Evolutionary conservation across 202 grass and related monocot genomes (phyloP).

Genomic region (Carex sylvatica): DNA sequence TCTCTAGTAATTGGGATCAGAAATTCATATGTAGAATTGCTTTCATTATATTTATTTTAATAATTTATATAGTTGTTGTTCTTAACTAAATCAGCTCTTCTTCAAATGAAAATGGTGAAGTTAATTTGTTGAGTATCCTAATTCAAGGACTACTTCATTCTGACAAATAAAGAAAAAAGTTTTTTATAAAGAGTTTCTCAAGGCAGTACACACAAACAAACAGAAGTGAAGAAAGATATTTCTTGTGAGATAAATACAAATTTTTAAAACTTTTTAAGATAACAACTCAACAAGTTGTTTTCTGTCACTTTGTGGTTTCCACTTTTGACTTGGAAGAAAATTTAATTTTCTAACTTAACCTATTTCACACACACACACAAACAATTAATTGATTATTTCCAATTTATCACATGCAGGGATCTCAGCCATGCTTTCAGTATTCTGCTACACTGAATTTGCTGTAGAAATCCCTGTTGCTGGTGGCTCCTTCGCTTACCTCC

Average conservation of each 20-base stretch:
- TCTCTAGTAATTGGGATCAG: background rate
- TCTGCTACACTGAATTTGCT: conserved; percentile 94
- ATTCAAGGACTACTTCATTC: background rate
- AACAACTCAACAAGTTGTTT: background rate
- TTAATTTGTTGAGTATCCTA: background rate
- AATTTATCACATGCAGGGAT: conserved; percentile 30
- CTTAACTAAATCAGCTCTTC: background rate
- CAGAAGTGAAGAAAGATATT: background rate
- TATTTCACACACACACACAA: background rate
- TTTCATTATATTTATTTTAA: background rate
- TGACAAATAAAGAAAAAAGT: background rate
- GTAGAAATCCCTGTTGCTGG: conserved; percentile 91
- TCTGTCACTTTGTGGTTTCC: background rate
- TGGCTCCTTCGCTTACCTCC: conserved; percentile 84
- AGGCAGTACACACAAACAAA: background rate
- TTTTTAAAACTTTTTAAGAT: background rate
- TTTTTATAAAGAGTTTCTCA: background rate
- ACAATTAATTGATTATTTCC: background rate
- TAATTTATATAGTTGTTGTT: background rate
- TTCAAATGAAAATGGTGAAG: too few species aligned
- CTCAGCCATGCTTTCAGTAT: conserved; percentile 92
- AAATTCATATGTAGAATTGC: background rate
- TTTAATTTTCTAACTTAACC: background rate
- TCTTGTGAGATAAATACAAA: conserved; percentile 1
- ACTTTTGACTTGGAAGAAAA: background rate